A percentile compares a stretch with the other conserved stretches of the same genome.
These are phyloP conservation scores for Euphrasia confusa DNA, from an alignment of 257 asterid species.

Conservation along the genomic window DNA sequence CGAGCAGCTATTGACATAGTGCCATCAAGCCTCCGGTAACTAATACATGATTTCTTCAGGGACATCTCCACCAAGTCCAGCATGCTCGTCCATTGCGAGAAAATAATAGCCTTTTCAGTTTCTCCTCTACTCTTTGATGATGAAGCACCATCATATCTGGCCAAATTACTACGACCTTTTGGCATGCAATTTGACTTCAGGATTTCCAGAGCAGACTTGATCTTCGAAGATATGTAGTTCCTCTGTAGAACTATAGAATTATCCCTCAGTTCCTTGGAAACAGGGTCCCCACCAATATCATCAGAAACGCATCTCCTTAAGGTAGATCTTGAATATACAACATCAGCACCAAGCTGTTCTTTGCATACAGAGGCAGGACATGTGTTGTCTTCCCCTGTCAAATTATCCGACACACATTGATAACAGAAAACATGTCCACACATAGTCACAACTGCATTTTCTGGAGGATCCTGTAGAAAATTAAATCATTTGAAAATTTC, in stretches of 20 bases:
- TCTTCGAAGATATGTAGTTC: slow-evolving; percentile 69
- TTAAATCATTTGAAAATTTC: slow-evolving; percentile 20
- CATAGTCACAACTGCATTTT: slow-evolving; percentile 90
- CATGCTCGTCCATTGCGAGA: slow-evolving; percentile 99
- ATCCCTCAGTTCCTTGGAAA: slow-evolving; percentile 38
- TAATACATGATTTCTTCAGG: slow-evolving; percentile 42
- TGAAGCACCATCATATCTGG: slow-evolving; percentile 33
- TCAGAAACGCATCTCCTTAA: slow-evolving; percentile 53
- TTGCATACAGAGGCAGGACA: slow-evolving; percentile 86
- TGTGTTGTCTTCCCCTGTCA: slow-evolving; percentile 81
- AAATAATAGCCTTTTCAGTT: slow-evolving; percentile 80
- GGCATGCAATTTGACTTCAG: slow-evolving; percentile 39
- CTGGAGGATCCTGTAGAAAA: slow-evolving; percentile 87
- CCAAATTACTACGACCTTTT: slow-evolving; percentile 28
- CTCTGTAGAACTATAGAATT: slow-evolving; percentile 43
- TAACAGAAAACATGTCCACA: slow-evolving; percentile 95
- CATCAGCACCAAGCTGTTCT: slow-evolving; percentile 83
- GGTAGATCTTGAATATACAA: slow-evolving; percentile 62
- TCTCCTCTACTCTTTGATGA: slow-evolving; percentile 31
- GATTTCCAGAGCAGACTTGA: slow-evolving; percentile 64
- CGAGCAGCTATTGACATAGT: slow-evolving; percentile 91
- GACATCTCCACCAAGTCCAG: slow-evolving; percentile 80
- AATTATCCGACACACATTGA: slow-evolving; percentile 76
- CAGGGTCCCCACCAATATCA: slow-evolving; percentile 39
- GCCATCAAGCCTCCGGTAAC: slow-evolving; percentile 91